Conservation (phyloP, 257 asterid species). For the Verbena officinalis region DNA sequence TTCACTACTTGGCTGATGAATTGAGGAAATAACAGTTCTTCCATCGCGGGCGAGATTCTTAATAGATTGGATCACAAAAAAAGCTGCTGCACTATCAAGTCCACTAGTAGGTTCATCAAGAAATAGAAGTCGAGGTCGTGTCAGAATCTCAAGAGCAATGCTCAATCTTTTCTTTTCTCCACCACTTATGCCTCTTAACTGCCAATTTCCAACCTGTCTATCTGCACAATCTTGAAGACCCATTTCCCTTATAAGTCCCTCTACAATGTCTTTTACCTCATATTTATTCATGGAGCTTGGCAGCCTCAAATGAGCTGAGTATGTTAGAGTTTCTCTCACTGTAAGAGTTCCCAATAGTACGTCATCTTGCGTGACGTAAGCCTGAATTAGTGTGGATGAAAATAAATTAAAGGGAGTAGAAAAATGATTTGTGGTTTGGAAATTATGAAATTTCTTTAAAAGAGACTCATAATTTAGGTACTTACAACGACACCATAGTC, state of each 20-base stretch:
- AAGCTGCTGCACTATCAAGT: conserved; percentile 81
- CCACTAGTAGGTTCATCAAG: conserved; percentile 90
- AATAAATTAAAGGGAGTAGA: not conserved
- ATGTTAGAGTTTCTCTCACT: conserved; percentile 65
- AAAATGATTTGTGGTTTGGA: no score
- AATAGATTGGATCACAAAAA: conserved; percentile 71
- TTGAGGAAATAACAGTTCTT: conserved; percentile 71
- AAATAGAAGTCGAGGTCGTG: conserved; percentile 66
- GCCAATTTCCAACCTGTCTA: conserved; percentile 70
- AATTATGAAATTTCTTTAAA: not conserved
- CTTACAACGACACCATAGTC: conserved; percentile 78
- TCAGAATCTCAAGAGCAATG: conserved; percentile 71
- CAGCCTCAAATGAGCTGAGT: conserved; percentile 71
- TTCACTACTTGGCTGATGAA: conserved; percentile 89
- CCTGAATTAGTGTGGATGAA: conserved; percentile 37
- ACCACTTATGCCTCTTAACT: conserved; percentile 74
- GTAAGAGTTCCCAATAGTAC: conserved; percentile 74
- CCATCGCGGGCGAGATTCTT: conserved; percentile 75
- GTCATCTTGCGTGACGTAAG: conserved; percentile 86
- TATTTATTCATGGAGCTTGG: conserved; percentile 51
- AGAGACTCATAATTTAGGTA: not conserved
- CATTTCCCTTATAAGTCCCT: conserved; percentile 69
- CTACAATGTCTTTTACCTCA: conserved; percentile 51
- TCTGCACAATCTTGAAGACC: conserved; percentile 81
- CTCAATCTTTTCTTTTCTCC: conserved; percentile 80